Evolutionary conservation across 2,329 filamentous ascomycete species (phyloP).

Genomic region (Colletotrichum tofieldiae): DNA sequence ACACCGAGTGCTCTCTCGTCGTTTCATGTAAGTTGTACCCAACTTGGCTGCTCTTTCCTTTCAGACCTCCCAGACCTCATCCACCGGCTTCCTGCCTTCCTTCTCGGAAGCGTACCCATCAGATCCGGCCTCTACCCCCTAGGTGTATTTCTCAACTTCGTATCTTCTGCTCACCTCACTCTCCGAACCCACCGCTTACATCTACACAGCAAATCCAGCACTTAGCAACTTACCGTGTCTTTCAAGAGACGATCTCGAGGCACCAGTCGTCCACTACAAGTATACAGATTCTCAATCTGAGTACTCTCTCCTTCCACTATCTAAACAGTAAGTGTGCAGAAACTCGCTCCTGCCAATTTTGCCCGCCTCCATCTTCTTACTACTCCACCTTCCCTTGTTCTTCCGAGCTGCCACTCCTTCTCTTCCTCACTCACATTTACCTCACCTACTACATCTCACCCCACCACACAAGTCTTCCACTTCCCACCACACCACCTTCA

Average conservation of each 20-base stretch:
- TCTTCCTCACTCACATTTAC: neutral
- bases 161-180: neutral
- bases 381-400: neutral
- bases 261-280: neutral
- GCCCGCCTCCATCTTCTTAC: neutral
- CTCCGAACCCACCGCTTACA: conserved; percentile 2
- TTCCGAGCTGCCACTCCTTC: conserved; percentile 3
- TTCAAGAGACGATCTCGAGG: neutral
- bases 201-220: neutral
- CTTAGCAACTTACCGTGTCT: neutral
- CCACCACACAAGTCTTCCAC: neutral
- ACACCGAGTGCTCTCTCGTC: neutral
- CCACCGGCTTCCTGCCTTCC: conserved; percentile 7
- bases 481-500: neutral
- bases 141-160: neutral
- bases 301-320: conserved; percentile 2
- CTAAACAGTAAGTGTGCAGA: conserved; percentile 17
- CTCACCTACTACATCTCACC: neutral
- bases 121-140: neutral
- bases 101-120: neutral
- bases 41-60: neutral
- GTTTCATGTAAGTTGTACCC: neutral
- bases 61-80: neutral
- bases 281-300: neutral
- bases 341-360: neutral